Evolutionary conservation across 768 basidiomycete species (phyloP), one percentile per base, ranked within the genome.

Genomic region (Epithele typhae): DNA sequence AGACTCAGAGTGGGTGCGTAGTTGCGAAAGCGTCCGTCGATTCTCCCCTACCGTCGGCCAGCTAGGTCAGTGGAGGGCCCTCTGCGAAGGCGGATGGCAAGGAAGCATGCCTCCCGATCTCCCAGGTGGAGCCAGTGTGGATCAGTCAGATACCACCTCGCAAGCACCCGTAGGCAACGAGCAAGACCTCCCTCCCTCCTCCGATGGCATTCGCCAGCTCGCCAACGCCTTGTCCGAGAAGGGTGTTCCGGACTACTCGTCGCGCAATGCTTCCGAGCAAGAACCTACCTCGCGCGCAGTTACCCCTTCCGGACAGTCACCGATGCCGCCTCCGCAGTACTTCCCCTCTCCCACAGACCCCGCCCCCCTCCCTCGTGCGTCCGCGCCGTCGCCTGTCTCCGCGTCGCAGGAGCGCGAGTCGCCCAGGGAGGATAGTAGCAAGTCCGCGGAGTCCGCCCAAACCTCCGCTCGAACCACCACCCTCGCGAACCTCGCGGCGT

Each of bases 11-110:
- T 92, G 88, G 87, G 59, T 76, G 19, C 79, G 79, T 30, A 66
- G 76, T 11, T 87, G 84, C 55, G 87, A 90, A 68, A 73, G 73
- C n/a, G 76, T 89, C 19, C 77, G 87, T 34, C 72, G 80, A 5
- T 77, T 78, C 54, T 74, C 83, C 12, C 81, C 85, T 0, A 74
- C 74, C 11, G 72, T 92, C 25, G 88, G 86, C 0, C 71, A 70
- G n/a, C 69, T 90, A 3, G 83, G 81, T 4, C 79, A 87, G 69
- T 88, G 81, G 79, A 73, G 79, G 42, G 71, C 81, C 5, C 67
- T 85, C 2, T 90, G 87, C 56, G 88, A 92, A 66, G 87, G 84
- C 11, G 78, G 78, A 8, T 91, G 87, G 84, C 65, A 68, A 4
- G 79, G 82, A 0, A 45, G 63, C 12, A 36, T 77, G 5, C 81